Evolutionary conservation across 169 alveolate genomes (phyloP).

Genomic region (Plasmodium knowlesi): DNA sequence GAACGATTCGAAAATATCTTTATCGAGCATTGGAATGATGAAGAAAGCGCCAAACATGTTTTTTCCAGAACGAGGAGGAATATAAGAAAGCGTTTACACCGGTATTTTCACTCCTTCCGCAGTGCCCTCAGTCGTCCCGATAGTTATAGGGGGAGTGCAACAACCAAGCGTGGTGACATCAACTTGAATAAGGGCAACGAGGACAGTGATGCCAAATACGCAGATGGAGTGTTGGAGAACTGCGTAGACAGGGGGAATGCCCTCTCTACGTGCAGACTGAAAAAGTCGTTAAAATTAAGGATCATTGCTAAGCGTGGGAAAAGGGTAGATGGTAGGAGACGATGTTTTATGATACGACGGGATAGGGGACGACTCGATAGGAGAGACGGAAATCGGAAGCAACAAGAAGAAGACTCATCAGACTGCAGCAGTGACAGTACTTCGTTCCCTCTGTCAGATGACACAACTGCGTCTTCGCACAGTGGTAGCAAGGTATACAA

Average conservation of each 20-base stretch:
- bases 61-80: slow-evolving; percentile 6
- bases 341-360: background rate
- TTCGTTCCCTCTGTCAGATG: background rate
- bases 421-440: background rate
- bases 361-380: background rate
- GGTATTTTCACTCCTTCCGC: background rate
- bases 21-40: slow-evolving; percentile 51
- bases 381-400: background rate
- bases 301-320: background rate
- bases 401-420: background rate
- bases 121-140: background rate
- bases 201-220: background rate
- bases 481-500: background rate
- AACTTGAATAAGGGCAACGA: background rate
- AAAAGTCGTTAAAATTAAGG: background rate
- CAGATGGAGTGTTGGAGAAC: background rate
- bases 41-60: background rate
- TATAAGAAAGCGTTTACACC: background rate
- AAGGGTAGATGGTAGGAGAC: background rate
- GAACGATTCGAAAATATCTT: slow-evolving; percentile 16
- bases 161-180: background rate
- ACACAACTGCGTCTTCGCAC: background rate
- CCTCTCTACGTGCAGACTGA: background rate
- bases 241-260: background rate
- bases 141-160: background rate